Conservation (phyloP, 2,329 filamentous ascomycete genomes). For the Aspergillus sp. region DNA sequence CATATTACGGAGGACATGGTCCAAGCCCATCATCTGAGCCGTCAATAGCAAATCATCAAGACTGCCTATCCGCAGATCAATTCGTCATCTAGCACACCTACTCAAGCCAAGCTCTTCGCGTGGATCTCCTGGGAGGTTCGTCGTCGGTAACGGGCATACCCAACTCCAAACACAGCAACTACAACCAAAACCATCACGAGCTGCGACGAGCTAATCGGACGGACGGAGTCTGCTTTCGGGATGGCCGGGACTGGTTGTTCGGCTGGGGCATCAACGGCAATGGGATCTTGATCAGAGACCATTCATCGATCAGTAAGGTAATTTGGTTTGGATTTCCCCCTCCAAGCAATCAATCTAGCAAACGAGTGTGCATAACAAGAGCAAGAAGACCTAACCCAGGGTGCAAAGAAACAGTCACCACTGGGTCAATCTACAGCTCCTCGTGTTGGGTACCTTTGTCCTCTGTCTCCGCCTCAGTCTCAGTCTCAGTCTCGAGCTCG, state of each 20-base stretch:
- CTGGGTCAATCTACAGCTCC: slow-evolving; percentile 55
- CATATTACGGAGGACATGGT: too few relatives aligned
- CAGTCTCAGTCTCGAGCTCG: slow-evolving; percentile 50
- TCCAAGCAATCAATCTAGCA: too few relatives aligned
- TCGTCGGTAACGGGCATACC: slow-evolving; percentile 9
- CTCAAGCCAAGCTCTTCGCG: slow-evolving; percentile 17
- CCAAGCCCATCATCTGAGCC: too few relatives aligned
- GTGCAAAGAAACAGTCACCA: slow-evolving; percentile 24
- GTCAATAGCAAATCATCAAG: too few relatives aligned
- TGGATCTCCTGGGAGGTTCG: slow-evolving; percentile 9
- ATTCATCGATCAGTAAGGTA: slow-evolving; percentile 33
- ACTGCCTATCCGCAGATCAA: too few relatives aligned
- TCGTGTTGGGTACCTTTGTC: slow-evolving; percentile 61
- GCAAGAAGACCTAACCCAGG: neutral
- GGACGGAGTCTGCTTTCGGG: slow-evolving; percentile 3
- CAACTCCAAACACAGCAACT: slow-evolving; percentile 17
- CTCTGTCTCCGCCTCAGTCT: slow-evolving; percentile 21
- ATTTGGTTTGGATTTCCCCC: slow-evolving; percentile 5
- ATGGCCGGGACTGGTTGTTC: slow-evolving; percentile 4
- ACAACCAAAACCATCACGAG: slow-evolving; percentile 18
- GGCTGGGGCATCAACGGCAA: slow-evolving; percentile 7
- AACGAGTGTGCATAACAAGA: neutral
- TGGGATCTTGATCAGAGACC: slow-evolving; percentile 17
- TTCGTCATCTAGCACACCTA: neutral
- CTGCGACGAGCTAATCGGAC: neutral